Evolutionary conservation across 129 eudicot genomes (phyloP).

Genomic region (Artemisia annua): DNA sequence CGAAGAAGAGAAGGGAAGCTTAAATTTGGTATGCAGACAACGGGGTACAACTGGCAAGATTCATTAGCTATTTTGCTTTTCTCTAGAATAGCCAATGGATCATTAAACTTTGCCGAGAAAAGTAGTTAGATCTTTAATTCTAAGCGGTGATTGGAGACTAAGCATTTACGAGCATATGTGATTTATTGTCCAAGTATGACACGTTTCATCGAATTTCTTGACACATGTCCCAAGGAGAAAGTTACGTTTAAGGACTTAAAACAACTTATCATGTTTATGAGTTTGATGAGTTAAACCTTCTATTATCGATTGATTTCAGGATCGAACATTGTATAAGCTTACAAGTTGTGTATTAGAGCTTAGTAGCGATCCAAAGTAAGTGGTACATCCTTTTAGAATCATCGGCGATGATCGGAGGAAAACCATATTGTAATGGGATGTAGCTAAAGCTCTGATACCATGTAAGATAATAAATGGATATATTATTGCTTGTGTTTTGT

Average conservation of each 20-base stretch:
- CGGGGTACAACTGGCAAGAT: constrained; percentile 38
- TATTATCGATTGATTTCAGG: background rate
- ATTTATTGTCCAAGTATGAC: constrained; percentile 17
- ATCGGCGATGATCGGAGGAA: too few species aligned
- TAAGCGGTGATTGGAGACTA: constrained; percentile 33
- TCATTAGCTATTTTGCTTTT: constrained; percentile 28
- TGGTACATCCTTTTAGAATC: too few species aligned
- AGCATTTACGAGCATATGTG: constrained; percentile 24
- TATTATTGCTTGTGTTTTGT: too few species aligned
- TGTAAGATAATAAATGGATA: too few species aligned
- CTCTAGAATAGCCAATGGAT: constrained; percentile 24
- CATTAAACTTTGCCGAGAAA: constrained; percentile 35
- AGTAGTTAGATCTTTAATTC: constrained; percentile 24
- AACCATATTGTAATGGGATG: too few species aligned
- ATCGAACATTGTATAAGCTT: too few species aligned
- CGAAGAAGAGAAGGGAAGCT: constrained; percentile 27
- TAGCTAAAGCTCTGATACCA: too few species aligned
- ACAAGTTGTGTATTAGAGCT: too few species aligned
- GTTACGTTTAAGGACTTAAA: constrained; percentile 4
- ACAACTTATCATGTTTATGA: too few species aligned
- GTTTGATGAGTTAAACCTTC: background rate
- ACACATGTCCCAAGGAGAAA: constrained; percentile 27
- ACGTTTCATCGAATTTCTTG: constrained; percentile 15
- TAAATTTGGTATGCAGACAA: constrained; percentile 40
- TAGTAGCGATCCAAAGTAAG: too few species aligned